Evolutionary conservation across 2,329 filamentous ascomycete genomes (phyloP).

Genomic region (Seiridium cupressi): DNA sequence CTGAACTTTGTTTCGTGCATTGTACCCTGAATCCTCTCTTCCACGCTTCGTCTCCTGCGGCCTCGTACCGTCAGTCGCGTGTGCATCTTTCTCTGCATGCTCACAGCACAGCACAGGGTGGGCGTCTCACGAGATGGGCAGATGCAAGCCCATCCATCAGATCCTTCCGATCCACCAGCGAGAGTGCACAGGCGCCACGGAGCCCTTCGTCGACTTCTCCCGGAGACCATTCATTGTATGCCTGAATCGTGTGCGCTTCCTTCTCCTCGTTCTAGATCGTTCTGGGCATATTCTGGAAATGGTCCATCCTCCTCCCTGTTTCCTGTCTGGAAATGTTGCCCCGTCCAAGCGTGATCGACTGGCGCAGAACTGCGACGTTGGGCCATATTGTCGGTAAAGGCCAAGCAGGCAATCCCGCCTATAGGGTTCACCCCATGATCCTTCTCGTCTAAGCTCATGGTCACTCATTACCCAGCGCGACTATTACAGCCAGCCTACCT

Average conservation of each 20-base stretch:
- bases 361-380: neutral
- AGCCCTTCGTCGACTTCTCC: neutral
- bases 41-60: too few species aligned
- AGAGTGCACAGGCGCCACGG: neutral
- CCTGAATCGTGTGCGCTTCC: neutral
- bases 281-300: neutral
- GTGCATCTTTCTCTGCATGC: too few species aligned
- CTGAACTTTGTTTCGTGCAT: neutral
- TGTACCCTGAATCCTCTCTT: neutral
- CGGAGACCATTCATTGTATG: neutral
- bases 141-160: neutral
- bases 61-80: too few species aligned
- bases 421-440: neutral
- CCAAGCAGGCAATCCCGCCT: neutral
- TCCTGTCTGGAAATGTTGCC: constrained; percentile 4
- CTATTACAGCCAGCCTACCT: neutral
- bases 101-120: neutral
- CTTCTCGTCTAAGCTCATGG: neutral
- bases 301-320: neutral
- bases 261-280: neutral
- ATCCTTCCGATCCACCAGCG: neutral
- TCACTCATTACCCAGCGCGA: neutral
- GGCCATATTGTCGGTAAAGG: neutral
- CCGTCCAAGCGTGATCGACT: neutral
- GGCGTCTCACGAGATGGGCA: neutral